A percentile compares a stretch with the other conserved stretches of the same genome.
Conservation (phyloP, 2,329 filamentous ascomycete genomes). For the Pseudogymnoascus sp. region DNA sequence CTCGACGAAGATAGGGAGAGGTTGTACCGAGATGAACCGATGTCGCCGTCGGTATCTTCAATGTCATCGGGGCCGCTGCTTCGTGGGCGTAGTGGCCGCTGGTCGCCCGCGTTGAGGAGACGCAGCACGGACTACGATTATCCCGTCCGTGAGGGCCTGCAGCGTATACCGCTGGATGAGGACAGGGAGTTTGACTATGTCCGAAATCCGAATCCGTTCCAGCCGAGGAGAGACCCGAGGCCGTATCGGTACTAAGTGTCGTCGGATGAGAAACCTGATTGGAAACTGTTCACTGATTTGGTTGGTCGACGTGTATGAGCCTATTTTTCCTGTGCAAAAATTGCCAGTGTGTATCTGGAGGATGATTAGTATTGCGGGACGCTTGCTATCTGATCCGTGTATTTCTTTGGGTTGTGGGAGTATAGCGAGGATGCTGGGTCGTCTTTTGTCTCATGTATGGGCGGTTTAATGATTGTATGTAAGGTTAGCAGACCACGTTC, state of each 20-base stretch:
- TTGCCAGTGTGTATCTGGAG: not conserved
- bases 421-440: not conserved
- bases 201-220: not conserved
- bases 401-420: slow-evolving; percentile 1
- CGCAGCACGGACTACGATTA: not conserved
- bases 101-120: not conserved
- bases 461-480: slow-evolving; percentile 2
- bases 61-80: not conserved
- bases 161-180: not conserved
- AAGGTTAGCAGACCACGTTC: not conserved
- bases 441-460: not conserved
- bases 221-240: not conserved
- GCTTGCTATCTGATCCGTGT: slow-evolving; percentile 5
- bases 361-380: slow-evolving; percentile 6
- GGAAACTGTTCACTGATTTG: not conserved
- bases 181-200: not conserved
- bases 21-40: not conserved
- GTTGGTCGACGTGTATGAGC: not conserved
- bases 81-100: not conserved
- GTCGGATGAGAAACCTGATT: not conserved
- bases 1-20: not conserved
- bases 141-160: not conserved
- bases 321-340: slow-evolving; percentile 2
- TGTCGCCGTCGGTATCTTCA: not conserved
- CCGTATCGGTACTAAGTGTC: not conserved